Conservation (phyloP, 139 green algal genomes). For the Parachlorella kessleri region DNA sequence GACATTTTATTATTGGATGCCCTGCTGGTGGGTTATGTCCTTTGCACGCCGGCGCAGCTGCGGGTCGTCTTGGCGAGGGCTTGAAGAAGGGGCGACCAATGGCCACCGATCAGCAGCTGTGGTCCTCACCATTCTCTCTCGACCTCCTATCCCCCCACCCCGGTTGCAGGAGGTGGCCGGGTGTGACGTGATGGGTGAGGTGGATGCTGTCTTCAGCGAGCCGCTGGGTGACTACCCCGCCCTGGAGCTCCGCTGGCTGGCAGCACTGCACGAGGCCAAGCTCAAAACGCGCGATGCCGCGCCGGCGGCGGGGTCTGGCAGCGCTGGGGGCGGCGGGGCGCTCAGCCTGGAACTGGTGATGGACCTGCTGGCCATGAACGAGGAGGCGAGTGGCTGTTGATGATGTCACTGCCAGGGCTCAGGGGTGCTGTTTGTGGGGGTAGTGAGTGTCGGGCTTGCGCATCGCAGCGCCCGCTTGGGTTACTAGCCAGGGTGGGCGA, state of each 20-base stretch:
- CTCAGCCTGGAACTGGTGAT: constrained; percentile 44
- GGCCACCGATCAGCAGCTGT: too few species aligned
- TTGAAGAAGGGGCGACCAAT: too few species aligned
- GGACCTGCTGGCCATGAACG: constrained; percentile 45
- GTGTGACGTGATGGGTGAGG: constrained; percentile 17
- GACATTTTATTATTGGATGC: too few species aligned
- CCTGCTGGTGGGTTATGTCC: too few species aligned
- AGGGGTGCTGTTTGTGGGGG: not conserved
- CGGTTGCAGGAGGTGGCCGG: constrained; percentile 19
- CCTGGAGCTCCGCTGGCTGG: constrained; percentile 65
- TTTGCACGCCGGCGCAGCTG: too few species aligned
- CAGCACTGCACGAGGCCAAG: constrained; percentile 36
- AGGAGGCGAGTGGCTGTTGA: constrained; percentile 29
- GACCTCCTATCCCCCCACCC: too few species aligned
- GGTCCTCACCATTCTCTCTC: too few species aligned
- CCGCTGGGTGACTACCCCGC: constrained; percentile 46
- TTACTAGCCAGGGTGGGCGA: too few species aligned
- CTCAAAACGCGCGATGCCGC: not conserved
- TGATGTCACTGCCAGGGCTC: not conserved
- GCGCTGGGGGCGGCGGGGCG: not conserved
- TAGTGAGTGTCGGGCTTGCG: too few species aligned
- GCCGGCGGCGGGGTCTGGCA: not conserved
- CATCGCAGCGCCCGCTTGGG: too few species aligned
- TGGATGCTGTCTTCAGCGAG: constrained; percentile 54
- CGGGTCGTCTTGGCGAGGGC: too few species aligned